Evolutionary conservation across 2,329 filamentous ascomycete genomes (phyloP).

Genomic region (Gaeumannomyces sp.): DNA sequence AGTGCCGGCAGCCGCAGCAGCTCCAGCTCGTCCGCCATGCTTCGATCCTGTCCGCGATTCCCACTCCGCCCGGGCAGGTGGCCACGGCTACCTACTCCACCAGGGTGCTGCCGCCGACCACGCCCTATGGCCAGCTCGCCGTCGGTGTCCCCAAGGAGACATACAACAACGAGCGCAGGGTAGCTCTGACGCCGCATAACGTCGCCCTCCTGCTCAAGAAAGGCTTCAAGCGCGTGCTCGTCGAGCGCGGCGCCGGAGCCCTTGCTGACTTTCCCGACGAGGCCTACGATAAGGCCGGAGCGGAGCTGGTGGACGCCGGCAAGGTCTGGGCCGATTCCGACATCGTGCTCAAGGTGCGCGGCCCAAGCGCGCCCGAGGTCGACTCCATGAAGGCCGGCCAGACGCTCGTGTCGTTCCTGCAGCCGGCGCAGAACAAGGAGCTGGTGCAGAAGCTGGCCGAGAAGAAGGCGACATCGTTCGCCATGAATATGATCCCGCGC

Average conservation of each 20-base stretch:
- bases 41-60: constrained; percentile 26
- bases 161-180: constrained; percentile 72
- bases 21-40: constrained; percentile 34
- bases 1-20: constrained; percentile 21
- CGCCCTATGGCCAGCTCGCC: constrained; percentile 64
- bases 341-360: constrained; percentile 78
- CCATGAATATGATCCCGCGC: constrained; percentile 89
- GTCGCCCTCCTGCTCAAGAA: constrained; percentile 78
- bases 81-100: constrained; percentile 32
- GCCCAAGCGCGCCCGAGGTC: constrained; percentile 65
- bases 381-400: constrained; percentile 61
- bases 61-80: constrained; percentile 16
- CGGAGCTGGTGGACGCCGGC: constrained; percentile 64
- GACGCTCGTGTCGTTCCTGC: constrained; percentile 76
- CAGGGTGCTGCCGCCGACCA: constrained; percentile 35
- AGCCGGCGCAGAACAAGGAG: constrained; percentile 72
- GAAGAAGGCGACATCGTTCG: constrained; percentile 69
- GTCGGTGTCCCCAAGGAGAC: constrained; percentile 76
- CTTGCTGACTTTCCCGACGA: constrained; percentile 72
- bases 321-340: constrained; percentile 66
- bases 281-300: constrained; percentile 72
- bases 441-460: constrained; percentile 67
- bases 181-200: constrained; percentile 80
- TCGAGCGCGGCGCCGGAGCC: constrained; percentile 75
- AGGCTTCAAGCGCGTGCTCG: constrained; percentile 68